These are phyloP conservation scores for Curvularia sp. DNA, from an alignment of 2,329 filamentous ascomycete genomes.

Conservation along the genomic window DNA sequence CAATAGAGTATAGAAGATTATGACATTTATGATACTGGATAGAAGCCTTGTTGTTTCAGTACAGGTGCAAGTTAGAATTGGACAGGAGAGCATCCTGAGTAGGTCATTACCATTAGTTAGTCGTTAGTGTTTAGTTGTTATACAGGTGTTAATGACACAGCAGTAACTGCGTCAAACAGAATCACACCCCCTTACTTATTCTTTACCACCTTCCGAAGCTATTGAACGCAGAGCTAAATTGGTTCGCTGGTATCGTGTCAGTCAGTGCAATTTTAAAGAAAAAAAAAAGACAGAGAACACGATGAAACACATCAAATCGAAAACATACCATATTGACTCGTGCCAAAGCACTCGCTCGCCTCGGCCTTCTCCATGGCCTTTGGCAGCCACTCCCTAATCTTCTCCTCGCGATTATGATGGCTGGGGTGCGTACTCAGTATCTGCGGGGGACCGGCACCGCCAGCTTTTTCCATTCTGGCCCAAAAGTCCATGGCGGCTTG, in stretches of 20 bases:
- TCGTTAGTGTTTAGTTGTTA: background rate
- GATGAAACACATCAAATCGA: background rate
- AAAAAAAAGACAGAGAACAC: background rate
- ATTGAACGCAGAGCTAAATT: conserved; percentile 23
- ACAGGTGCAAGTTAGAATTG: background rate
- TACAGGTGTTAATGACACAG: background rate
- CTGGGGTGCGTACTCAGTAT: conserved; percentile 80
- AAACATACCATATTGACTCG: conserved; percentile 30
- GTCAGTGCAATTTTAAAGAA: background rate
- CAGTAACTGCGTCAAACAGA: background rate
- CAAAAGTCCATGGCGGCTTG: conserved; percentile 69
- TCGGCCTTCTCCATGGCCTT: conserved; percentile 52
- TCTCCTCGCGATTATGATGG: conserved; percentile 69
- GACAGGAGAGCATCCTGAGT: background rate
- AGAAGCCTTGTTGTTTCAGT: background rate
- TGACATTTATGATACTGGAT: conserved; percentile 1
- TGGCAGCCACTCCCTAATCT: conserved; percentile 66
- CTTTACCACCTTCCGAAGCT: conserved; percentile 22
- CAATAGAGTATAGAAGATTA: conserved; percentile 15
- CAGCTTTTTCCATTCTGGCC: conserved; percentile 66
- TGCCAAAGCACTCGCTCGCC: conserved; percentile 39
- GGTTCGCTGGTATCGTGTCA: conserved; percentile 7
- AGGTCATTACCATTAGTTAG: background rate
- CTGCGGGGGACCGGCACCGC: conserved; percentile 66
- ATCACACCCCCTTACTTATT: background rate